Percentiles rank a stretch among this genome's conserved stretches.
These are phyloP conservation scores for Myrica gale DNA, from an alignment of 306 rosid genomes.

Conservation along the genomic window DNA sequence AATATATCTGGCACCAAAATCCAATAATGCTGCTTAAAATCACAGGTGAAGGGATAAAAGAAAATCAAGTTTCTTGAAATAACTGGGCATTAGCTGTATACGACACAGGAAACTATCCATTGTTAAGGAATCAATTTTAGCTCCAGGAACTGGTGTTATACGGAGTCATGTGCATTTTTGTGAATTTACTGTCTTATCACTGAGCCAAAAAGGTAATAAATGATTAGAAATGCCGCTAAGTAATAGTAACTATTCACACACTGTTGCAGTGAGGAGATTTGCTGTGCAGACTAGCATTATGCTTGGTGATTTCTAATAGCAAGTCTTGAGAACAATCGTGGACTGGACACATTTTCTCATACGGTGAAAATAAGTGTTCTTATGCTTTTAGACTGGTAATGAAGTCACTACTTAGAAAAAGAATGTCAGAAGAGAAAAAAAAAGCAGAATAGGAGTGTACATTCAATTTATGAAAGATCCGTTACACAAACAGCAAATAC, in stretches of 20 bases:
- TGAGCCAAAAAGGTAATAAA: background rate
- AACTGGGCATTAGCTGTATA: background rate
- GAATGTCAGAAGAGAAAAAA: background rate
- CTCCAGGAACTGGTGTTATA: background rate
- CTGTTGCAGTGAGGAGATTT: background rate
- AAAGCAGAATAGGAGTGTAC: background rate
- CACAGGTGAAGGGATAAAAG: conserved; percentile 22
- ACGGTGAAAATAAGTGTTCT: background rate
- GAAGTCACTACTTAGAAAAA: background rate
- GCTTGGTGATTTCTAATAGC: too few relatives aligned
- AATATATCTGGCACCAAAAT: conserved; percentile 78
- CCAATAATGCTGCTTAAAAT: conserved; percentile 34
- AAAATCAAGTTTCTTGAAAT: background rate
- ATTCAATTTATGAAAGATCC: background rate
- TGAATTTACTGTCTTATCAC: background rate
- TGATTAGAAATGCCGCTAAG: background rate
- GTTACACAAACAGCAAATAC: background rate
- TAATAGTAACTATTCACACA: background rate
- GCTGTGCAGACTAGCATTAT: background rate
- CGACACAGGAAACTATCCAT: background rate
- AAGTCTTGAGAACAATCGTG: background rate
- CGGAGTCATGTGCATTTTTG: background rate
- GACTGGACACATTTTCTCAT: background rate
- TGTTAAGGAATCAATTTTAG: background rate
- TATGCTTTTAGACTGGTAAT: background rate